These are phyloP conservation scores for Aspergillus neotritici DNA, from an alignment of 2,329 filamentous ascomycete genomes.

Conservation along the genomic window DNA sequence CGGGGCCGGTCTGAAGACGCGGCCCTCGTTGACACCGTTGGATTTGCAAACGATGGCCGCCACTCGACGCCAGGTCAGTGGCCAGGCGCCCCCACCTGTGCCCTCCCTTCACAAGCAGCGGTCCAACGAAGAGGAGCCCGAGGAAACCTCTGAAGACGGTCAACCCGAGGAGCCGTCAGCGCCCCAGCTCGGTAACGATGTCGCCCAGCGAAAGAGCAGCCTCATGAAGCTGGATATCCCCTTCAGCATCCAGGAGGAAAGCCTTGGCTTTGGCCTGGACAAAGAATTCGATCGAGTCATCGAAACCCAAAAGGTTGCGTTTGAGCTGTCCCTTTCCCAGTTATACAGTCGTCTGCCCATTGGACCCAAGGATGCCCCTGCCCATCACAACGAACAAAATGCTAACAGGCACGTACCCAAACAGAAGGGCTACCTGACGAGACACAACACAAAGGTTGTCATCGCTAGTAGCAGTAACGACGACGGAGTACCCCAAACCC, in stretches of 20 bases:
- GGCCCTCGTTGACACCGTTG: conserved; percentile 78
- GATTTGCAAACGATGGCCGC: conserved; percentile 82
- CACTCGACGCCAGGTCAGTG: conserved; percentile 76
- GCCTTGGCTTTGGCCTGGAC: conserved; percentile 75
- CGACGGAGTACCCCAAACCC: conserved; percentile 40
- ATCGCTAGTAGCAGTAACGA: conserved; percentile 74
- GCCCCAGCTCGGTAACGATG: conserved; percentile 21
- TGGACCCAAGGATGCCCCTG: conserved; percentile 8
- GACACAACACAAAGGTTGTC: conserved; percentile 95
- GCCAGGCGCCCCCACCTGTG: conserved; percentile 51
- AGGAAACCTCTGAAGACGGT: conserved; percentile 8
- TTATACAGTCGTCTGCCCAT: conserved; percentile 18
- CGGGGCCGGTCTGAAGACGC: conserved; percentile 80
- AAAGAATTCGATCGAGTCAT: conserved; percentile 93
- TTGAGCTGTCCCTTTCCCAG: conserved; percentile 42
- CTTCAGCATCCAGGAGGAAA: conserved; percentile 60
- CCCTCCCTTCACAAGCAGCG: conserved; percentile 21
- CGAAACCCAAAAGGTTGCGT: conserved; percentile 90
- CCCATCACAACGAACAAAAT: conserved; percentile 33
- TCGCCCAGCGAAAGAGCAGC: conserved; percentile 58
- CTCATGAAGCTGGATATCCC: conserved; percentile 79
- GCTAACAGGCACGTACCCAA: conserved; percentile 59
- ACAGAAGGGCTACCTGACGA: conserved; percentile 98
- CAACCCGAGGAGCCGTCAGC: conserved; percentile 15
- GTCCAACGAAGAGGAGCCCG: conserved; percentile 15